Conservation (phyloP, 768 basidiomycete species). For the Mycena latifolia region DNA sequence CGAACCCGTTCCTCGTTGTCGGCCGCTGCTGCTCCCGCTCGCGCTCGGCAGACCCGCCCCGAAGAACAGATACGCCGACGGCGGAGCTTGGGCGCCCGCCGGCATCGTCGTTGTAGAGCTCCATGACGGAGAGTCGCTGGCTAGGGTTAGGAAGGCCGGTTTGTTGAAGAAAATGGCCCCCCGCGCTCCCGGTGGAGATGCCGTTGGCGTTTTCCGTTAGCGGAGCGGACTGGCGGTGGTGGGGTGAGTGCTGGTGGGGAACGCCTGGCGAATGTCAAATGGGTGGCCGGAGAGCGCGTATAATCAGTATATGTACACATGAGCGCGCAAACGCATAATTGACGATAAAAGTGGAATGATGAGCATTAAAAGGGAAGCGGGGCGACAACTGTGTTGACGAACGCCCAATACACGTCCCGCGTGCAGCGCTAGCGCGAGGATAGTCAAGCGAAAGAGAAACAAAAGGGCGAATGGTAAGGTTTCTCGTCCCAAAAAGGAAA, state of each 20-base stretch:
- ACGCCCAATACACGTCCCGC: too few species aligned
- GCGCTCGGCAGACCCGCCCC: slow-evolving; percentile 46
- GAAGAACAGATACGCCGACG: slow-evolving; percentile 51
- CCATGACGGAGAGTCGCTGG: slow-evolving; percentile 87
- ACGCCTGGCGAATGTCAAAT: slow-evolving; percentile 48
- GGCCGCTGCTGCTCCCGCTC: slow-evolving; percentile 48
- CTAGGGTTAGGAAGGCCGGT: slow-evolving; percentile 52
- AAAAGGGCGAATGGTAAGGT: too few species aligned
- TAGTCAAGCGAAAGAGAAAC: too few species aligned
- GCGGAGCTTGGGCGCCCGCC: slow-evolving; percentile 46
- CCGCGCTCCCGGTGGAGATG: background rate
- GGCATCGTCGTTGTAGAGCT: slow-evolving; percentile 85
- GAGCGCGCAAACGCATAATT: too few species aligned
- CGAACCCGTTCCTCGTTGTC: slow-evolving; percentile 59
- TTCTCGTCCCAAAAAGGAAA: too few species aligned
- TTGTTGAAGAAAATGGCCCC: background rate
- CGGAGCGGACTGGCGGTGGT: slow-evolving; percentile 20
- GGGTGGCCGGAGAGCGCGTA: slow-evolving; percentile 20
- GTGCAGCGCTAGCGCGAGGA: too few species aligned
- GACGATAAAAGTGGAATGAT: background rate
- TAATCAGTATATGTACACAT: too few species aligned
- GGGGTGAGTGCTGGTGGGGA: slow-evolving; percentile 33
- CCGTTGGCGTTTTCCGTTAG: slow-evolving; percentile 22
- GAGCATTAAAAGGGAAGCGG: background rate
- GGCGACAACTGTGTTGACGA: too few species aligned